Conservation (phyloP, 305 asterid species). For the Solanum aculeatissimum region DNA sequence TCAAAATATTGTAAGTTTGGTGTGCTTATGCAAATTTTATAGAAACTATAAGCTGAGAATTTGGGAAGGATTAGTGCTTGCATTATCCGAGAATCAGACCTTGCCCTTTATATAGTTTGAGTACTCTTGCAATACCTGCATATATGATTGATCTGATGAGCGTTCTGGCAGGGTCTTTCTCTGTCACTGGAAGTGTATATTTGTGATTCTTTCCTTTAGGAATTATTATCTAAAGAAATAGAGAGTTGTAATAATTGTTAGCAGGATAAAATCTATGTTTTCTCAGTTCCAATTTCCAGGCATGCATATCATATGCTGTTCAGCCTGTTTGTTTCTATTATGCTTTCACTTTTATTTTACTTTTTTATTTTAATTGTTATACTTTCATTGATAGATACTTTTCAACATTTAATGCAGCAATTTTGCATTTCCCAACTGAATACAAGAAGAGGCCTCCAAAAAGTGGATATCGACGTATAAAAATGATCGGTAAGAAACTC, state of each 20-base stretch:
- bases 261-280: neutral
- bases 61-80: neutral
- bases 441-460: slow-evolving; percentile 77
- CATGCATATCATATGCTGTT: neutral
- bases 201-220: neutral
- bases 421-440: slow-evolving; percentile 80
- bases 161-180: neutral
- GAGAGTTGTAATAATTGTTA: neutral
- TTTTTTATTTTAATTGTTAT: neutral
- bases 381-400: slow-evolving; percentile 16
- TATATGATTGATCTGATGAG: neutral
- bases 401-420: slow-evolving; percentile 63
- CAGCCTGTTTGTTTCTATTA: neutral
- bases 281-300: neutral
- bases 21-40: neutral
- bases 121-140: neutral
- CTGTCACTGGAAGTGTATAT: neutral
- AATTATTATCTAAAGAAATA: neutral
- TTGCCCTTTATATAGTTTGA: neutral
- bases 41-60: neutral
- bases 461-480: slow-evolving; percentile 80
- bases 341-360: neutral
- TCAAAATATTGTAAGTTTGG: neutral
- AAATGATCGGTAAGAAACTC: slow-evolving; percentile 64
- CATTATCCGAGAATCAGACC: neutral